Evolutionary conservation across 768 basidiomycete species (phyloP).

Genomic region (Mycena vitilis): DNA sequence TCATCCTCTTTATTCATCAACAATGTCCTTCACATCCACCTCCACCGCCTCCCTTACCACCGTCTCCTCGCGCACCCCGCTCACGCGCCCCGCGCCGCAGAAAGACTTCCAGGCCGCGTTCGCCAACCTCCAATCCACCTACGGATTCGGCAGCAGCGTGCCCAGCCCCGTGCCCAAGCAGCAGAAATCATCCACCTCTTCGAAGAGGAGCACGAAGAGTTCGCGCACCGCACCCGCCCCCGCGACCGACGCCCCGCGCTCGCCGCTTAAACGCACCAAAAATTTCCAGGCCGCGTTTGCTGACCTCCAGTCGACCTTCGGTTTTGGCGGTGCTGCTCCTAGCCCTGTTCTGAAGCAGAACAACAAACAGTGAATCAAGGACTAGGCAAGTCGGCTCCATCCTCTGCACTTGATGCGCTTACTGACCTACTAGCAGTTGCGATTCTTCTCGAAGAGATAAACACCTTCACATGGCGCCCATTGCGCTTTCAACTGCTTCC

Average conservation of each 20-base stretch:
- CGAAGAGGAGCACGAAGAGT: no score
- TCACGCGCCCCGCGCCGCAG: slow-evolving; percentile 3
- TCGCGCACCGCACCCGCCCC: neutral
- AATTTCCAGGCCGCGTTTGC: slow-evolving; percentile 20
- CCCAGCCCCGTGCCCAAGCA: slow-evolving; percentile 15
- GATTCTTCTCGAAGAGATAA: neutral
- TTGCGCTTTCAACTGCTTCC: no score
- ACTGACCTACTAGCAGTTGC: no score
- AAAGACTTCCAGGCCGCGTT: slow-evolving; percentile 31
- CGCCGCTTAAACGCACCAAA: neutral
- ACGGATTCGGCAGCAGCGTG: slow-evolving; percentile 17
- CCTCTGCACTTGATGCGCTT: no score
- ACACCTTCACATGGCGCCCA: no score
- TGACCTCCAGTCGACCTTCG: slow-evolving; percentile 23
- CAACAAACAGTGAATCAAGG: neutral
- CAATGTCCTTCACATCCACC: slow-evolving; percentile 18
- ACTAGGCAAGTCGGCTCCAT: no score
- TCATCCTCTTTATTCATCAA: neutral
- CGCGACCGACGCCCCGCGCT: neutral
- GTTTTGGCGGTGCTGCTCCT: slow-evolving; percentile 15
- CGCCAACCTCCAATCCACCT: slow-evolving; percentile 31
- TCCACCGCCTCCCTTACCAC: slow-evolving; percentile 23
- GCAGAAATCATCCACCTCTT: neutral
- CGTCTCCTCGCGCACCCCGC: slow-evolving; percentile 27
- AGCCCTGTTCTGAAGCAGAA: slow-evolving; percentile 10